Evolutionary conservation across 2,329 filamentous ascomycete genomes (phyloP).

Genomic region (Aureobasidium lini): DNA sequence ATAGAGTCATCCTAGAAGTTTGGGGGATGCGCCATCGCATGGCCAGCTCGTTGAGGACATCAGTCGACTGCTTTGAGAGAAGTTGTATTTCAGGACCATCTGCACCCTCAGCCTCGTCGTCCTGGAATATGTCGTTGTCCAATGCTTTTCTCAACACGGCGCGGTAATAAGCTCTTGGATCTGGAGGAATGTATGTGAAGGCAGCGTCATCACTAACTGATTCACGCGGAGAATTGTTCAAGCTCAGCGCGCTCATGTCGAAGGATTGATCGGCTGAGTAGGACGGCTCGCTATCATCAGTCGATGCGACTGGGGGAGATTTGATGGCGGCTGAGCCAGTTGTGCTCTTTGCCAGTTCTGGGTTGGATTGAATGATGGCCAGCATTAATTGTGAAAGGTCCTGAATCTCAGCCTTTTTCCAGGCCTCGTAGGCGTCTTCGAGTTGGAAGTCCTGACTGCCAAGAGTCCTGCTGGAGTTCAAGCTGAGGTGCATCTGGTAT

Average conservation of each 20-base stretch:
- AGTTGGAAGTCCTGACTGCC: constrained; percentile 81
- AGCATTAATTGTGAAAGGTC: constrained; percentile 91
- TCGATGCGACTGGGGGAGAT: constrained; percentile 41
- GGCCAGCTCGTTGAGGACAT: constrained; percentile 77
- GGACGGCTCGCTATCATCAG: constrained; percentile 36
- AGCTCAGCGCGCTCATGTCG: constrained; percentile 57
- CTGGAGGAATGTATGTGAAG: constrained; percentile 84
- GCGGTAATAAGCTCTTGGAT: constrained; percentile 76
- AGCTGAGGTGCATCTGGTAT: constrained; percentile 82
- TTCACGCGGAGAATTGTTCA: constrained; percentile 43
- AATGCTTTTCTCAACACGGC: constrained; percentile 73
- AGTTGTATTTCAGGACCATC: constrained; percentile 47
- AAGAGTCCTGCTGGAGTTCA: constrained; percentile 69
- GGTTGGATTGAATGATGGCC: constrained; percentile 77
- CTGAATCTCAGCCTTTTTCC: constrained; percentile 83
- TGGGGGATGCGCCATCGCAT: constrained; percentile 84
- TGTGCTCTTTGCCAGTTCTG: constrained; percentile 73
- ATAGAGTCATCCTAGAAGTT: constrained; percentile 68
- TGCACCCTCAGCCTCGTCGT: constrained; percentile 42
- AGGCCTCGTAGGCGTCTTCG: constrained; percentile 78
- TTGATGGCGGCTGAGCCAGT: constrained; percentile 53
- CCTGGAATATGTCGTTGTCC: constrained; percentile 49
- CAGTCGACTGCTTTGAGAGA: constrained; percentile 67
- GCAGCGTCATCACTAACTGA: constrained; percentile 46
- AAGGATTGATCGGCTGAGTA: constrained; percentile 53